Base-by-base conservation (phyloP, 768 basidiomycete species). In the Amanita rimosa region DNA sequence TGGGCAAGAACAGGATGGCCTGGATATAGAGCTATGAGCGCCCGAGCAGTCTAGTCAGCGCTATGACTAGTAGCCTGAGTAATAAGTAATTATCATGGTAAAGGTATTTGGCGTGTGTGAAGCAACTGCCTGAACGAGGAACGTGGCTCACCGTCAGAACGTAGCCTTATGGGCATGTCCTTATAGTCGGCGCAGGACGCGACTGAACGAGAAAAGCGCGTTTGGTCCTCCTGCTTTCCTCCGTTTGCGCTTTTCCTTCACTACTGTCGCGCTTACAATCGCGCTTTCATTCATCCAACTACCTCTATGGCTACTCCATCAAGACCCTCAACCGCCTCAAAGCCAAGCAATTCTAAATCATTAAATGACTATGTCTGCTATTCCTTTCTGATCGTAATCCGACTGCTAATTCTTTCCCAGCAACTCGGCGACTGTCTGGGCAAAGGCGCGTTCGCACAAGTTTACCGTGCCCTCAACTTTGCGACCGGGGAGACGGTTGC, bases 401-500 rank as follows among this genome's bases (percentile, higher is more conserved):
- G 41, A 48, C n/a, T 3, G 19, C 48, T 38, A 46, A 47, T n/a
- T 46, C 45, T 46, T 48, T 50, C 42, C 48, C 31, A 94, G 91
- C 93, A 97, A 93, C 77, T 97, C 41, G 93, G 92, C 16, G 93
- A 97, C 61, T 87, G 85, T 37, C 75, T 97, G n/a, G 93, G 93
- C 46, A 93, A 95, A 64, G 93, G 93, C 58, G 93, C 93, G 43
- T 93, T 92, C 60, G 93, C 90, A n/a, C 90, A 92, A 65, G 93
- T 97, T 54, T 97, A 93, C 66, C 85, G 93, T 88, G 69, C 87
- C 42, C 69, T 95, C 60, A 94, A 95, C 58, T 93, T 91, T 85
- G 85, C 88, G 13, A 97, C 92, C 21, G 96, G 96, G 21, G 96
- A 98, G 70, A 96, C 95, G 2, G 95, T 98, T 36, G 96, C 96